Conservation (phyloP, 331 rosid species). For the Quercus tomentella region DNA sequence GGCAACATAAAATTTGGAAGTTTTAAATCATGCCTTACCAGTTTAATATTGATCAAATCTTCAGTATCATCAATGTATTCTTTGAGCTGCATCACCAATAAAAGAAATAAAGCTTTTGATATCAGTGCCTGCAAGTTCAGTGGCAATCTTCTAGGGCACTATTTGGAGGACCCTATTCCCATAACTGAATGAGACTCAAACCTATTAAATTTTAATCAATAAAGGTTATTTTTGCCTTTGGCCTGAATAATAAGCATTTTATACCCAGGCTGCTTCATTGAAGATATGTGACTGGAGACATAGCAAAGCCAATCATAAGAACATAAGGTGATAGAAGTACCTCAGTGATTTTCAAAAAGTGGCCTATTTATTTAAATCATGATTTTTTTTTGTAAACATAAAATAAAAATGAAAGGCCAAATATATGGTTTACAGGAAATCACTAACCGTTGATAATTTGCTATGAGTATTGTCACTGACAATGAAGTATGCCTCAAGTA, state of each 20-base stretch:
- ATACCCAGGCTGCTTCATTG: not conserved
- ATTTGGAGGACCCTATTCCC: not conserved
- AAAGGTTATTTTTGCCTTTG: not conserved
- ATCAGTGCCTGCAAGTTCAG: not conserved
- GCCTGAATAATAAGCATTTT: not conserved
- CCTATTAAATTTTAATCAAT: not conserved
- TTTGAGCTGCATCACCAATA: constrained; percentile 68
- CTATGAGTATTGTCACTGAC: constrained; percentile 89
- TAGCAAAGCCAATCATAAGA: not conserved
- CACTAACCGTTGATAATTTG: constrained; percentile 82
- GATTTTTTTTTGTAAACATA: not conserved
- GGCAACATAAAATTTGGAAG: constrained; percentile 1
- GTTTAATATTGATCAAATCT: constrained; percentile 96
- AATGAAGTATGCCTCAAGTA: constrained; percentile 95
- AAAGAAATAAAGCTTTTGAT: constrained; percentile 18
- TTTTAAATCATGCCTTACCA: constrained; percentile 42
- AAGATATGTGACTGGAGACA: not conserved
- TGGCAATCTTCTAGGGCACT: constrained; percentile 8
- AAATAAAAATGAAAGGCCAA: not conserved
- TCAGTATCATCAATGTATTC: constrained; percentile 98
- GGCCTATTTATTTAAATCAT: not conserved
- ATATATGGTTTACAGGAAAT: not conserved
- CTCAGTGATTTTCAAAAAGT: not conserved
- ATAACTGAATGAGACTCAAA: not conserved
- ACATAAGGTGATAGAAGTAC: not conserved